These are phyloP conservation scores for Gaeumannomyces sp. DNA, from an alignment of 2,329 filamentous ascomycete species.

Conservation along the genomic window DNA sequence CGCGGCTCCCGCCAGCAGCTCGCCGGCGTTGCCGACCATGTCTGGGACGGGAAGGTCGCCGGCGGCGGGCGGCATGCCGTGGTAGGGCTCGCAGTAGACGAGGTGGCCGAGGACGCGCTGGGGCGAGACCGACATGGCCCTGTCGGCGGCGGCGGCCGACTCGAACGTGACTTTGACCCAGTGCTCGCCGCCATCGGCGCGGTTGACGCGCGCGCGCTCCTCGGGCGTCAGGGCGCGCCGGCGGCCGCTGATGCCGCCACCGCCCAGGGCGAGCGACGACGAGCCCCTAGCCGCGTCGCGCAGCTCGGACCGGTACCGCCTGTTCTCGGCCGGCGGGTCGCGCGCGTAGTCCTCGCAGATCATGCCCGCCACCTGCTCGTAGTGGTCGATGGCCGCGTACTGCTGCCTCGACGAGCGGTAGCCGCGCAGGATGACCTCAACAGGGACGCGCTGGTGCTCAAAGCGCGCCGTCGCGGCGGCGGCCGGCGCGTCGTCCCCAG, in stretches of 20 bases:
- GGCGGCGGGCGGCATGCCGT: constrained; percentile 51
- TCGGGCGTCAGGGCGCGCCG: constrained; percentile 59
- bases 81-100: constrained; percentile 65
- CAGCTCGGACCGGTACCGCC: constrained; percentile 67
- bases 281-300: constrained; percentile 59
- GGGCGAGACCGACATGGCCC: constrained; percentile 63
- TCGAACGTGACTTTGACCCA: constrained; percentile 90
- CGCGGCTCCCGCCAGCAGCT: constrained; percentile 25
- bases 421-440: constrained; percentile 80
- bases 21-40: constrained; percentile 33
- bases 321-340: constrained; percentile 65
- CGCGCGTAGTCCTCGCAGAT: constrained; percentile 93
- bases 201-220: constrained; percentile 73
- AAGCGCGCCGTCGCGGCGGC: constrained; percentile 22
- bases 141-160: constrained; percentile 63
- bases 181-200: constrained; percentile 75
- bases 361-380: constrained; percentile 75
- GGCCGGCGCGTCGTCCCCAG: constrained; percentile 15
- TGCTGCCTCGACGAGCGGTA: constrained; percentile 60
- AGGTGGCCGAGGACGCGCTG: constrained; percentile 65
- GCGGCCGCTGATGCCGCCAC: constrained; percentile 26
- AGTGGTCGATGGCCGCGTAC: constrained; percentile 86
- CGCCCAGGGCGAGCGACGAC: constrained; percentile 29
- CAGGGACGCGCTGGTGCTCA: constrained; percentile 36
- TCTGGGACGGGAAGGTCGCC: constrained; percentile 59